Base-by-base conservation (phyloP, 495 filamentous ascomycete genomes). In the Penicillium diatomitis region DNA sequence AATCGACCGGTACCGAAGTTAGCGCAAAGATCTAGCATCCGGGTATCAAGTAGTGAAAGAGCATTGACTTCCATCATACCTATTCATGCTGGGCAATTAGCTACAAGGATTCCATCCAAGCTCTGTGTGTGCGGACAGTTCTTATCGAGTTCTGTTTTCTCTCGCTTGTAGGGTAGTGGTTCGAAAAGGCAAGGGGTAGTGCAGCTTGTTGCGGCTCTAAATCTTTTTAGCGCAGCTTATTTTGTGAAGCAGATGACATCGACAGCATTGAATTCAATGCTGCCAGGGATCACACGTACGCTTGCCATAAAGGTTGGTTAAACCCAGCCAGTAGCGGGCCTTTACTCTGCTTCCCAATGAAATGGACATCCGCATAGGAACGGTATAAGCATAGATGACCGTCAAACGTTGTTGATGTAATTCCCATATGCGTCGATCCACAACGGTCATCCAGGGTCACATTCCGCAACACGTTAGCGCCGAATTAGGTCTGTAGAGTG, bases 1-100 rank as follows among this genome's bases (percentile, higher is more conserved):
- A 47, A 47, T 30, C 28, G 44, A 29, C 44, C 44, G n/a, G 44
- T 47, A 8, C 44, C 44, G 33, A 47, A 47, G 32, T 35, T 47
- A 29, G 32, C 44, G 7, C 20, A 12, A 38, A 38, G 38, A 27
- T 47, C 44, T 30, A 47, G 20, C 33, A 38, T 32, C 30, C 44
- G 44, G 29, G 30, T 37, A 20, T 8, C 33, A 10, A 47, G n/a
- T 20, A 47, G 20, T 29, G 44, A 47, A 37, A 47, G 35, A 1
- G n/a, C 6, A 29, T 37, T 47, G 20, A 47, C 6, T 35, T 47
- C 44, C 44, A 28, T 37, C 33, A 47, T 37, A 10, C 33, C 44
- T 10, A 47, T 35, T 20, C 4, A 37, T 3, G 35, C n/a, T 4
- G 44, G 44, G n/a, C 28, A 12, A 29, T 47, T 47, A 5, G 44